Evolutionary conservation across 805 yeast species (phyloP), one percentile per base, ranked within the genome.

Genomic region (Hanseniaspora meyeri): DNA sequence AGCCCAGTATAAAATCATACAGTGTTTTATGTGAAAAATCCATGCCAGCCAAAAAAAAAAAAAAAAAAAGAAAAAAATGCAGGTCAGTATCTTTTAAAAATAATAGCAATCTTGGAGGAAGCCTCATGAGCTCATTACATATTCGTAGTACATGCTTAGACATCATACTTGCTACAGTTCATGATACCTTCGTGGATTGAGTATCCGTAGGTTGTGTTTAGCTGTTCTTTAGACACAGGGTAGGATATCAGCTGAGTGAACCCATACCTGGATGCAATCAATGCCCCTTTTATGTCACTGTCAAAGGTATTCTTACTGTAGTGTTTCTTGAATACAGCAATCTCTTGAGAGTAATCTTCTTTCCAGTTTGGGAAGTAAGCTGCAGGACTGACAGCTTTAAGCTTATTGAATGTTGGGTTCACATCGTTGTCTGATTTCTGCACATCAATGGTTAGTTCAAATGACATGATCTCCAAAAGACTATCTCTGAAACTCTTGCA

Each of bases 241-340:
- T 38, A 53, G 2, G 57, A 46, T n/a, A 53, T 14, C 27, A 53
- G 32, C 27, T 53, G 51, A n/a, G 48, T 49, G 32, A 53, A 53
- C 4, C 51, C 57, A 36, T 43, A 39, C 38, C 57, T 37, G 5
- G 57, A 46, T 8, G 49, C 57, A 11, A 53, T 46, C 14, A 53
- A 27, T 12, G 57, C 57, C 17, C 57, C 57, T 47, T 53, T 53
- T 17, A 53, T 37, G 6, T 53, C 57, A 43, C 57, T 53, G 20
- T 53, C 57, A 53, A 38, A 53, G 16, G 57, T 53, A 39, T 53
- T 53, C 9, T 17, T 32, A 20, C 36, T 53, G 20, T 45, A 17
- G 11, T 38, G 49, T 14, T 39, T 53, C 19, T 34, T 46, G 4
- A 29, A 45, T 12, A 46, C 47, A 39, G 43, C 37, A 9, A 53